Percentiles rank a stretch among this genome's conserved stretches.
phyloP scores from a whole-genome alignment of 2,329 filamentous ascomycete genomes.

The Sclerotinia nivalis region DNA sequence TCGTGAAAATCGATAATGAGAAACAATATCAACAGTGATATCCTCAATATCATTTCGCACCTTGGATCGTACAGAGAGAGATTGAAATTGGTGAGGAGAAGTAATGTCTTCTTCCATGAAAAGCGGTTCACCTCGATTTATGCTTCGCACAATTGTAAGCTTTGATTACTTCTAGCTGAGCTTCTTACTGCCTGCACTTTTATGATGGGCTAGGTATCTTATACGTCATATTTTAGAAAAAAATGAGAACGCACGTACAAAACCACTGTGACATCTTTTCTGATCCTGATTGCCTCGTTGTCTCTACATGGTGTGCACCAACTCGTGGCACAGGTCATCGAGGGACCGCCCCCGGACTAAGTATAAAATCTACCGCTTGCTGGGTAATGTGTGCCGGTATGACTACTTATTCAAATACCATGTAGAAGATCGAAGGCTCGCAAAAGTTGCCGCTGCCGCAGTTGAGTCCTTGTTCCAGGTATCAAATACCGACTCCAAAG shows the following conservation, averaged over 20 bases:
- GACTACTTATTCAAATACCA: neutral
- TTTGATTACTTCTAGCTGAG: too few species aligned
- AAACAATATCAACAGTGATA: neutral
- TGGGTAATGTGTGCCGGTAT: neutral
- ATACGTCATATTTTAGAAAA: neutral
- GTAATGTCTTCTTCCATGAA: too few species aligned
- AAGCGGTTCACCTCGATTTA: neutral
- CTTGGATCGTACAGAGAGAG: neutral
- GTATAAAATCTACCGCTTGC: neutral
- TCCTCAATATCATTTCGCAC: neutral
- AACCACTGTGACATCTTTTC: neutral
- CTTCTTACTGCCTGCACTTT: neutral
- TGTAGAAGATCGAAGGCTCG: neutral
- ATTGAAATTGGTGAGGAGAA: neutral
- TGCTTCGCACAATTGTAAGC: neutral
- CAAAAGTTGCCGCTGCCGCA: neutral
- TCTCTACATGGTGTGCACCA: neutral
- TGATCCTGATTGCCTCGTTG: neutral
- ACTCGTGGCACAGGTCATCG: neutral
- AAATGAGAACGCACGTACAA: neutral
- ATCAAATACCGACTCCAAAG: neutral
- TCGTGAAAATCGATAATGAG: too few species aligned
- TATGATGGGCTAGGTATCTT: neutral
- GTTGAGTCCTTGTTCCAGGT: neutral
- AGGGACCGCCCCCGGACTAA: neutral